Percentiles rank a stretch among this genome's conserved stretches.
Conservation (phyloP, 2,329 filamentous ascomycete genomes). For the Ceratocystis alfenasii region DNA sequence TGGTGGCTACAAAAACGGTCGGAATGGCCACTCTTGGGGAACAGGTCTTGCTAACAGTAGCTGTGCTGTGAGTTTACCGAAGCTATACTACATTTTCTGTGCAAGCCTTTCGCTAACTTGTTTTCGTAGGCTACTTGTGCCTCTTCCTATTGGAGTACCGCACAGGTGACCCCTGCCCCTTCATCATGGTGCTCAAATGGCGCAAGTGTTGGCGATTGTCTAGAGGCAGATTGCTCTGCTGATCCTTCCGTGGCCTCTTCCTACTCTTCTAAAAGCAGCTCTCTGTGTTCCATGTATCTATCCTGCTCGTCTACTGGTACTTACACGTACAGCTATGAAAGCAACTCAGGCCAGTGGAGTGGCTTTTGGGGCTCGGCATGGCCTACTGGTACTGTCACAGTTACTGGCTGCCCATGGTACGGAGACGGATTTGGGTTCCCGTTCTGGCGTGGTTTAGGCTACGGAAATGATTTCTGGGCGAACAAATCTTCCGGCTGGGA, state of each 20-base stretch:
- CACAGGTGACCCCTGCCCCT: slow-evolving; percentile 24
- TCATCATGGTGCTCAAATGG: slow-evolving; percentile 23
- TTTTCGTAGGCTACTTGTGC: slow-evolving; percentile 22
- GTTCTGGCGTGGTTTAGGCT: slow-evolving; percentile 25
- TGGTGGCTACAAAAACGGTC: slow-evolving; percentile 14
- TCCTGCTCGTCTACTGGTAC: slow-evolving; percentile 25
- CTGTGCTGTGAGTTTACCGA: slow-evolving; percentile 22
- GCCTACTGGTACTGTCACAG: slow-evolving; percentile 24
- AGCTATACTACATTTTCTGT: not conserved
- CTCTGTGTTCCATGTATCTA: slow-evolving; percentile 24
- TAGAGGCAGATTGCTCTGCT: slow-evolving; percentile 25
- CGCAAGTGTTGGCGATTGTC: slow-evolving; percentile 23
- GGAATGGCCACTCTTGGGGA: slow-evolving; percentile 13
- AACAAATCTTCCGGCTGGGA: slow-evolving; percentile 24
- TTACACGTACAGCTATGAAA: slow-evolving; percentile 25
- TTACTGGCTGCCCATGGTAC: slow-evolving; percentile 26
- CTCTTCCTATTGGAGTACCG: slow-evolving; percentile 26
- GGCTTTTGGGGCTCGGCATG: slow-evolving; percentile 22
- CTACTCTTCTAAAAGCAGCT: slow-evolving; percentile 24
- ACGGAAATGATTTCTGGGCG: slow-evolving; percentile 24
- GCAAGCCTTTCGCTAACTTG: not conserved
- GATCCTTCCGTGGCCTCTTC: slow-evolving; percentile 22
- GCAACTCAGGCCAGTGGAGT: slow-evolving; percentile 20
- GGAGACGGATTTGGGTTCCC: slow-evolving; percentile 24
- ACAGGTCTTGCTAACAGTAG: slow-evolving; percentile 13